Percentiles rank a stretch among this genome's conserved stretches.
phyloP scores from a whole-genome alignment of 805 yeast genomes.

The Wickerhamiella spandovensis region DNA sequence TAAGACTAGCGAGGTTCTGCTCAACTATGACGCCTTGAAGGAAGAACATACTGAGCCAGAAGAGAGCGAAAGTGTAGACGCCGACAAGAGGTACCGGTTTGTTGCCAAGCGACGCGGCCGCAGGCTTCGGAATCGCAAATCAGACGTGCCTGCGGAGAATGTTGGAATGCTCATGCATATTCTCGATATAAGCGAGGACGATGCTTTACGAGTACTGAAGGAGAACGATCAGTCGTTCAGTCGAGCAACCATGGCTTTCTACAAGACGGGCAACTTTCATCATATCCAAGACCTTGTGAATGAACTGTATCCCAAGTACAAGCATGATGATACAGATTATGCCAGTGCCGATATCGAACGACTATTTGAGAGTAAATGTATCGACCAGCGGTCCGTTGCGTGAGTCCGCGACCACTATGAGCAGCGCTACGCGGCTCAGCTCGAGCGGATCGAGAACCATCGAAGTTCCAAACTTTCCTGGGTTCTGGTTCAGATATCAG shows the following conservation, averaged over 20 bases:
- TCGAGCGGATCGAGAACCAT: background rate
- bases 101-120: too few species aligned
- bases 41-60: slow-evolving; percentile 3
- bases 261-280: background rate
- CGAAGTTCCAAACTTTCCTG: background rate
- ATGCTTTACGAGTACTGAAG: background rate
- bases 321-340: background rate
- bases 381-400: background rate
- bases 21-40: slow-evolving; percentile 4
- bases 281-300: background rate
- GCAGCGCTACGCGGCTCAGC: background rate
- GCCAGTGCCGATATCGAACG: background rate
- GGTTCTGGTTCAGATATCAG: background rate
- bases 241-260: background rate
- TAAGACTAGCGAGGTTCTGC: slow-evolving; percentile 9
- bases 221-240: background rate
- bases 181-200: background rate
- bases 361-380: background rate
- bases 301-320: background rate
- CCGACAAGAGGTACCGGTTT: too few species aligned
- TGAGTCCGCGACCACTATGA: background rate
- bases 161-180: background rate
- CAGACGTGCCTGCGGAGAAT: background rate
- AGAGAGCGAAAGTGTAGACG: background rate
- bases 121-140: too few species aligned